Evolutionary conservation across 495 filamentous ascomycete genomes (phyloP), one percentile per base, ranked within the genome.

Genomic region (Xylaria nigripes): DNA sequence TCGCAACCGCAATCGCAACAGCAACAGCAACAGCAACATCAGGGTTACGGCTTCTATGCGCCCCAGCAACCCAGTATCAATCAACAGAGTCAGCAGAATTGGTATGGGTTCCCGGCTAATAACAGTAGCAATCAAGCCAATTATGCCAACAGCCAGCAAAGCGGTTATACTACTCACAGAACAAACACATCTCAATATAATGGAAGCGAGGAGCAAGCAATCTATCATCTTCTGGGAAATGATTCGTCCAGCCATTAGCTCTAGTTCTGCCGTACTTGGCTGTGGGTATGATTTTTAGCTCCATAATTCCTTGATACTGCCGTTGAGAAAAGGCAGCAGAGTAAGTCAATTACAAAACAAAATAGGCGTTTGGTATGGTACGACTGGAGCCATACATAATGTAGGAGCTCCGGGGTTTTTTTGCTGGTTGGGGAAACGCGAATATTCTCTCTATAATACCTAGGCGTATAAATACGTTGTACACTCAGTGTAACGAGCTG

Each of bases 161-260:
- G 29, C 34, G 45, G 50, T 5, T 64, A 64, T 45, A n/a, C 49
- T 24, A 56, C 22, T 18, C 61, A 64, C 8, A 52, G 64, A 34
- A 15, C 64, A 10, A 62, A 54, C n/a, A 32, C 48, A 19, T 50
- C 57, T 6, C 64, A 64, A 19, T 52, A 50, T 38, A 54, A 57
- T 27, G 50, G 57, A 8, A 46, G 54, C 13, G 55, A 64, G 13
- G 64, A 67, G n/a, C 63, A 64, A 40, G 38, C 56, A 21, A 45
- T 64, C n/a, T 64, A 62, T 30, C 61, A 64, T 25, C 50, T 64
- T 4, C 32, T 64, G 2, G 50, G 61, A 45, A 54, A 51, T n/a
- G 44, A 41, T 38, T 53, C 54, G 36, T 54, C 63, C 21, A 49
- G 58, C 8, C 61, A 67, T 27, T 64, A 46, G 29, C 18, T 38